A percentile compares a stretch with the other conserved stretches of the same genome.
Conservation (phyloP, 495 filamentous ascomycete species). For the Choiromyces venosus region DNA sequence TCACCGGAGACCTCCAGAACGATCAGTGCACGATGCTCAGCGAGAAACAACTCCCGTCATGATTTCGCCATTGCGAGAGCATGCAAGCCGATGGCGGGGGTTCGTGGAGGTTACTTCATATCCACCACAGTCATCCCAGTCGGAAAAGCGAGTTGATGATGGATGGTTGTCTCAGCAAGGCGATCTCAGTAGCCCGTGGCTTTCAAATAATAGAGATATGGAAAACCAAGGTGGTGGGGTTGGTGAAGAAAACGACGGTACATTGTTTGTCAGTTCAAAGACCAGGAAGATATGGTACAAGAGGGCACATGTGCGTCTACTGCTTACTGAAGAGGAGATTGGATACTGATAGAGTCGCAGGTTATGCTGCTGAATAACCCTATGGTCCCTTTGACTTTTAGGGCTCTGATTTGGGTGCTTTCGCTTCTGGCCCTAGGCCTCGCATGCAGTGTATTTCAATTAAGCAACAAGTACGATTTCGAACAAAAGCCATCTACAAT, state of each 20-base stretch:
- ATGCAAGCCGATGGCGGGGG: conserved; percentile 57
- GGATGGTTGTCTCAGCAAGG: conserved; percentile 54
- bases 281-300: conserved; percentile 54
- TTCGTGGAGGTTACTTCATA: conserved; percentile 56
- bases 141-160: conserved; percentile 51
- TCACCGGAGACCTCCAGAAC: conserved; percentile 39
- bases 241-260: conserved; percentile 31
- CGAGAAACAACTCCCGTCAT: conserved; percentile 42
- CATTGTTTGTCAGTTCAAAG: conserved; percentile 27
- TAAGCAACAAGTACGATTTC: conserved; percentile 47
- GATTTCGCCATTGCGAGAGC: conserved; percentile 35
- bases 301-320: conserved; percentile 47
- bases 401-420: conserved; percentile 74
- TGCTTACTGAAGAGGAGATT: conserved; percentile 5
- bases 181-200: conserved; percentile 51
- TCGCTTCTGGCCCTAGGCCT: conserved; percentile 77
- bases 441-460: conserved; percentile 65
- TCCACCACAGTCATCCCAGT: conserved; percentile 46
- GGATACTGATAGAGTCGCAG: conserved; percentile 38
- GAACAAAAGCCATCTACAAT: conserved; percentile 60
- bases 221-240: conserved; percentile 49
- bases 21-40: conserved; percentile 40
- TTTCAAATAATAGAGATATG: conserved; percentile 49
- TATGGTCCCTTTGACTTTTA: conserved; percentile 76
- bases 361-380: conserved; percentile 68